Conservation (phyloP, 306 rosid genomes). For the Acmispon strigosus region DNA sequence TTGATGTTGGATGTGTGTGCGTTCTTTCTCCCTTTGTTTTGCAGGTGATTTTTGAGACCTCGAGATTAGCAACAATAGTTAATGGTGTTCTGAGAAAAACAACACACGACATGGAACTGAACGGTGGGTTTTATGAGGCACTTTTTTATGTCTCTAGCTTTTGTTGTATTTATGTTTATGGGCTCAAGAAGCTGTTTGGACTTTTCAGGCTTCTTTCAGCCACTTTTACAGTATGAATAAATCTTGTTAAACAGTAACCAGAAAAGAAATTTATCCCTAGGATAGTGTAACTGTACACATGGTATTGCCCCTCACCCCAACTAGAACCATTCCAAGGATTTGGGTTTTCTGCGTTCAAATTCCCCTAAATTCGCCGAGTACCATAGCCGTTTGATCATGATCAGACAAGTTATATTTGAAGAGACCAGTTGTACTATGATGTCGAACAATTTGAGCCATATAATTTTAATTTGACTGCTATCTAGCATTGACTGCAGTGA, state of each 20-base stretch:
- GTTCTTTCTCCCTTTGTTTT: background rate
- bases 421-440: no score
- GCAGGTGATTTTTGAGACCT: conserved; percentile 97
- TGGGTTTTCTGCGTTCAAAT: no score
- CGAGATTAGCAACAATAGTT: conserved; percentile 95
- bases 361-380: no score
- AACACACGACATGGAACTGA: conserved; percentile 84
- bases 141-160: conserved; percentile 10
- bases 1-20: background rate
- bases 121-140: conserved; percentile 49
- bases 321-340: conserved; percentile 1
- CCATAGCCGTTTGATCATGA: no score
- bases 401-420: no score
- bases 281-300: conserved; percentile 17
- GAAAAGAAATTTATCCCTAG: background rate
- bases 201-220: conserved; percentile 22
- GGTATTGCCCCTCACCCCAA: conserved; percentile 17
- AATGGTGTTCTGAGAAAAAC: conserved; percentile 97
- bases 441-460: no score
- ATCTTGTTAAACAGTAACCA: background rate
- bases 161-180: conserved; percentile 37
- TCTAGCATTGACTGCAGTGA: no score
- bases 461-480: no score
- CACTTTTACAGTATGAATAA: conserved; percentile 26
- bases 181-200: conserved; percentile 59